Conservation (phyloP, 352 stramenopile species). For the Globisporangium nodosum region DNA sequence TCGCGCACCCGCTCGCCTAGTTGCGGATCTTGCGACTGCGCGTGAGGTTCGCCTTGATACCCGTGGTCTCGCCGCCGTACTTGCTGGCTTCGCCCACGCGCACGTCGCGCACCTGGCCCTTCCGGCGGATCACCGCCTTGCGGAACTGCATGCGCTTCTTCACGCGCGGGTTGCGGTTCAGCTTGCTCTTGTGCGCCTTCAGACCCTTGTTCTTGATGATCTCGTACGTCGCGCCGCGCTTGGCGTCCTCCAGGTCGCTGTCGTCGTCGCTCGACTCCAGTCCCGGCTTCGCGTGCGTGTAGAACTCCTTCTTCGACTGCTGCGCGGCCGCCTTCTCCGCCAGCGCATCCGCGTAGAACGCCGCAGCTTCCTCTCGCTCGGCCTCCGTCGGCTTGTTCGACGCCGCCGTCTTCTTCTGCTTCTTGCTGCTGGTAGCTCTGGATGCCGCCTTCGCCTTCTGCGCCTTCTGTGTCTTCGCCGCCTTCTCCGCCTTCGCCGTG, state of each 20-base stretch:
- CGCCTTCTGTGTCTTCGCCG: not conserved
- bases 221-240: constrained; percentile 89
- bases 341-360: constrained; percentile 71
- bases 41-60: constrained; percentile 88
- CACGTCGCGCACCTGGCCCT: constrained; percentile 95
- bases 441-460: constrained; percentile 18
- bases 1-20: constrained; percentile 20
- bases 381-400: constrained; percentile 23
- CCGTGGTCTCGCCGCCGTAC: constrained; percentile 86
- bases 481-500: constrained; percentile 10
- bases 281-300: constrained; percentile 59
- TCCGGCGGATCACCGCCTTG: constrained; percentile 96
- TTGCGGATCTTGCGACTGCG: constrained; percentile 89
- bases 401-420: constrained; percentile 30
- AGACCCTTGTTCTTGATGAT: constrained; percentile 99
- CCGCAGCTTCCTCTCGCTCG: constrained; percentile 50
- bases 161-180: constrained; percentile 97
- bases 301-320: constrained; percentile 74
- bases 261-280: constrained; percentile 51
- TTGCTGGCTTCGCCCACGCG: constrained; percentile 79
- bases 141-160: constrained; percentile 98
- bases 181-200: constrained; percentile 97
- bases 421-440: constrained; percentile 16
- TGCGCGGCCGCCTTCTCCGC: constrained; percentile 44
- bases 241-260: constrained; percentile 79